A percentile compares a stretch with the other conserved stretches of the same genome.
Conservation (phyloP, 805 yeast genomes). For the Cyberlindnera maclurae region DNA sequence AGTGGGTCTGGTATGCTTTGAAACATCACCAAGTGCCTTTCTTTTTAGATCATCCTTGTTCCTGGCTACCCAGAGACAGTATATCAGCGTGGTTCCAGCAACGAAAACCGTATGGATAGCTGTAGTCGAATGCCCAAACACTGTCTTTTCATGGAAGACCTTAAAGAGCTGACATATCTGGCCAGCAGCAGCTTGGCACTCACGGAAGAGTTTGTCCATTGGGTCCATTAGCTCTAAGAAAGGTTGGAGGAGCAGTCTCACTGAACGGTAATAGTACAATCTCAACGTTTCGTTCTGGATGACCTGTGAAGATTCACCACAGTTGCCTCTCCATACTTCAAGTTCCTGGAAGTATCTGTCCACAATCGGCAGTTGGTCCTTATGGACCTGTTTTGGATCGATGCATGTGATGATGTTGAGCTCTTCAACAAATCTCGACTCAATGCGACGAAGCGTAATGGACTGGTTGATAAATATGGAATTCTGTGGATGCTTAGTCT, state of each 20-base stretch:
- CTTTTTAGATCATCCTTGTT: conserved; percentile 53
- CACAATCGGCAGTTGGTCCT: conserved; percentile 41
- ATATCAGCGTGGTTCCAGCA: conserved; percentile 61
- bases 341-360: conserved; percentile 45
- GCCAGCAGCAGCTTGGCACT: conserved; percentile 69
- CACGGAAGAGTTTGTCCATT: conserved; percentile 50
- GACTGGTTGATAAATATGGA: conserved; percentile 46
- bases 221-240: conserved; percentile 56
- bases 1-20: conserved; percentile 54
- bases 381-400: conserved; percentile 12
- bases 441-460: conserved; percentile 49
- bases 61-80: conserved; percentile 60
- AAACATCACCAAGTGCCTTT: conserved; percentile 45
- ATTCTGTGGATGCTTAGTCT: conserved; percentile 22
- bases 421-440: conserved; percentile 50
- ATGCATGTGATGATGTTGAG: conserved; percentile 33
- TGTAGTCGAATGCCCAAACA: conserved; percentile 55
- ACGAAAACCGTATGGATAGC: conserved; percentile 62
- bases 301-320: conserved; percentile 39
- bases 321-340: conserved; percentile 50
- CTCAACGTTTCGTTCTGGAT: conserved; percentile 54
- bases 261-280: conserved; percentile 52
- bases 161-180: conserved; percentile 59
- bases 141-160: conserved; percentile 55
- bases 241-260: conserved; percentile 56